Percentiles rank a stretch among this genome's conserved stretches.
These are phyloP conservation scores for Annulohypoxylon stygium DNA, from an alignment of 495 filamentous ascomycete species.

Conservation along the genomic window DNA sequence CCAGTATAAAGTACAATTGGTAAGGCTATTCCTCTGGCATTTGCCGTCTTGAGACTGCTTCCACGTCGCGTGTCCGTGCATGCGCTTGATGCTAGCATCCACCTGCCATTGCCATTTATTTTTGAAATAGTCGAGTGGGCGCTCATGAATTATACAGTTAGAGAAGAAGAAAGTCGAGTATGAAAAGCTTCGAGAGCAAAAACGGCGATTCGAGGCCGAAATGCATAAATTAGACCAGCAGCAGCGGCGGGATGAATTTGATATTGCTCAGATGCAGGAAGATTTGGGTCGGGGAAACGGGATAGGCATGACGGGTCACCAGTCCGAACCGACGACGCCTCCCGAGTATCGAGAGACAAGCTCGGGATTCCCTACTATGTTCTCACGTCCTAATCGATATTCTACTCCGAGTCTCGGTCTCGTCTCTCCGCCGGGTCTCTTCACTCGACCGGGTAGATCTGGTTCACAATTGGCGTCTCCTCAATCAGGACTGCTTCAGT, in stretches of 20 bases:
- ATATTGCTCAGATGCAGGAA: constrained; percentile 84
- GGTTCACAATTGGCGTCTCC: constrained; percentile 76
- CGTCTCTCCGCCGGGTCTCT: constrained; percentile 81
- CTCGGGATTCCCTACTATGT: constrained; percentile 75
- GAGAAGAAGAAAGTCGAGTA: constrained; percentile 93
- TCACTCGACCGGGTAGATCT: constrained; percentile 78
- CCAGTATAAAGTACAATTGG: constrained; percentile 71
- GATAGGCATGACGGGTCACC: constrained; percentile 68
- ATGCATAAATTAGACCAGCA: constrained; percentile 88
- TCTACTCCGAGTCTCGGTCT: constrained; percentile 82
- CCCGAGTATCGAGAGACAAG: constrained; percentile 84
- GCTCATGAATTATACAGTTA: constrained; percentile 68
- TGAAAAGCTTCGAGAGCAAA: constrained; percentile 87
- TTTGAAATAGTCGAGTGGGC: constrained; percentile 24
- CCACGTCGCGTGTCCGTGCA: constrained; percentile 25
- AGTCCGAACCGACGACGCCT: constrained; percentile 96
- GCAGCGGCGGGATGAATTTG: constrained; percentile 80
- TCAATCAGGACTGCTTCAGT: constrained; percentile 64
- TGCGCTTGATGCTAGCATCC: constrained; percentile 7
- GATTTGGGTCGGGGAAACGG: constrained; percentile 69
- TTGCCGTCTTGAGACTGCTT: constrained; percentile 23
- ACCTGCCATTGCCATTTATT: constrained; percentile 23
- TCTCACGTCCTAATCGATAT: constrained; percentile 83
- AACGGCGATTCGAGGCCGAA: constrained; percentile 84
- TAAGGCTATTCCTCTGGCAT: constrained; percentile 53